phyloP scores from a whole-genome alignment of 306 rosid species.

The Quercus rubra region DNA sequence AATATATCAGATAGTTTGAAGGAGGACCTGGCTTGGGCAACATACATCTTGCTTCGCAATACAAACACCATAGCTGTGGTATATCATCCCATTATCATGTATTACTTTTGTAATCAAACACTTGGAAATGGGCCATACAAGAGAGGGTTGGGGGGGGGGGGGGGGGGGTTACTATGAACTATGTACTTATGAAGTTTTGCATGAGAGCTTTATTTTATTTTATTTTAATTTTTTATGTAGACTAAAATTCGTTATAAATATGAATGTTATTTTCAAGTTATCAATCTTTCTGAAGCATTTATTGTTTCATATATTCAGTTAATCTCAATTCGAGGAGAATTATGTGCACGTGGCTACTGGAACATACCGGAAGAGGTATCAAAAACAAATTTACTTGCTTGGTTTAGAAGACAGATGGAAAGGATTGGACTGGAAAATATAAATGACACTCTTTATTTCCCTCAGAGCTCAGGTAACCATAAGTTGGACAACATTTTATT shows the following conservation, averaged over 20 bases:
- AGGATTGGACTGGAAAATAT: constrained; percentile 47
- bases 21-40: constrained; percentile 94
- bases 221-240: neutral
- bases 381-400: constrained; percentile 43
- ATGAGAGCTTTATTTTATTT: neutral
- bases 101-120: neutral
- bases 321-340: constrained; percentile 48
- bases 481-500: neutral
- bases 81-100: constrained; percentile 17
- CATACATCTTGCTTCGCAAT: constrained; percentile 73
- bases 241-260: neutral
- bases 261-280: neutral
- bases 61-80: constrained; percentile 70
- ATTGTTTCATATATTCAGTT: constrained; percentile 48
- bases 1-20: constrained; percentile 42
- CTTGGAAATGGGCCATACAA: neutral
- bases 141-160: neutral
- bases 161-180: neutral
- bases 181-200: neutral
- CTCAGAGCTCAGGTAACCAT: constrained; percentile 63
- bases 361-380: constrained; percentile 45
- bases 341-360: constrained; percentile 92
- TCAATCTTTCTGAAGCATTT: neutral
- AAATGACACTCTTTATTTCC: constrained; percentile 67
- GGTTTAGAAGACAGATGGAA: constrained; percentile 63